Base-by-base conservation (phyloP, 129 eudicot genomes). In the Silybum marianum region DNA sequence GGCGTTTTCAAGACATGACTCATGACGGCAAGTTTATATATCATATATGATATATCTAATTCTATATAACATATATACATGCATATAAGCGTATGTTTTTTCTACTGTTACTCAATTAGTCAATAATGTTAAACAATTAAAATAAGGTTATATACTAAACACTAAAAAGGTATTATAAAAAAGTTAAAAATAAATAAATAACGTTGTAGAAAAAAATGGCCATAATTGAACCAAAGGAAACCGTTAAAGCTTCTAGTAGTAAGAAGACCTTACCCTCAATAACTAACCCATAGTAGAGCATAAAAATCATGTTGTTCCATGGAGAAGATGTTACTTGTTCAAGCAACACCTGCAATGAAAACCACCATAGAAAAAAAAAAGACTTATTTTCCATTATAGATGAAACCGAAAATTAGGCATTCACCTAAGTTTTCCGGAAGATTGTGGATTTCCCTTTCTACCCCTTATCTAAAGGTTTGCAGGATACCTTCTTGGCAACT, bases 271-370 rank as follows among this genome's bases (percentile, higher is more conserved):
- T 88, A 95, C 98, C 93, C 87, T 95, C 99, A 7, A 95, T 84
- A 71, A 91, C 89, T 30, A 90, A 82, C 68, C 99, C 99, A 74
- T 89, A 95, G 86, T 93, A 95, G 39, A 95, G 70, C 99, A 95
- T 95, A 85, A 95, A 95, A 68, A 93, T 80, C 84, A 93, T 26
- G 88, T 95, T 92, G 87, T 93, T 95, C 93, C 86, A 91, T 65
- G 99, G 99, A 66, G 98, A 91, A 81, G 79, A 54, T 16, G 99
- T 95, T 85, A 95, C 51, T 77, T 95, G 99, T 71, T 95, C 99
- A 54, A 95, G 69, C 87, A 93, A 70, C 79, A 95, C 99, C 99
- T 95, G 92, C 77, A 90, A 88, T 40, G n/a, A 63, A 34, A 65
- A 22, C 26, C 69, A 65, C 28, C 13, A 21, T 22, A 62, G 69